Evolutionary conservation across 768 basidiomycete species (phyloP), one percentile per base, ranked within the genome.

Genomic region (Amylocystis lapponica): DNA sequence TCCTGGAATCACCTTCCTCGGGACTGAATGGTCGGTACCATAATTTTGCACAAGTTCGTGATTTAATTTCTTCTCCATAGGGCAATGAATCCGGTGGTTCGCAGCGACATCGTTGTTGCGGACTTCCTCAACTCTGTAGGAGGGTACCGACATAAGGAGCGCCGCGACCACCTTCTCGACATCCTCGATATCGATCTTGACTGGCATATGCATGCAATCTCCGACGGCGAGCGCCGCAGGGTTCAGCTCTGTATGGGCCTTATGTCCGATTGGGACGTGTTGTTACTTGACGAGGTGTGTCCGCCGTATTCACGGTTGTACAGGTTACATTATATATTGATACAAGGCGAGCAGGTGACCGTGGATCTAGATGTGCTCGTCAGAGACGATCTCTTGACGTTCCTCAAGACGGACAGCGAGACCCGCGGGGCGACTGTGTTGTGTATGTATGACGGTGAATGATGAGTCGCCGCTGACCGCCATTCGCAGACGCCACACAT

Each of bases 21-120:
- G 94, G 17, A 98, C 94, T 2, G 94, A 98, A 66, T 97, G 95
- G 92, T n/a, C n/a, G n/a, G n/a, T n/a, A n/a, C n/a, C n/a, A n/a
- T 84, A 44, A 39, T 76, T 68, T 25, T 4, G 16, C 36, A 21
- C 29, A n/a, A 12, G 27, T 19, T 16, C 4, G 27, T 10, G 5
- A 4, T 25, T 14, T 21, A 22, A 14, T 20, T 17, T 34, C 30
- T 12, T 6, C 34, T 25, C 46, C 27, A 44, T 57, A 88, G 88
- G 89, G 93, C 93, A 0, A 88, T 88, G 81, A 98, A 99, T 64
- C 92, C 94, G 1, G 95, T 97, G 45, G 94, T 98, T 11, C 78
- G 94, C 25, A 72, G 86, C 8, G 96, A 98, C 62, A 94, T 98
- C 48, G 70, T 82, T 25, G 96, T 99, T 3, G 81, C 87, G n/a